These are phyloP conservation scores for Russula emetica DNA, from an alignment of 768 basidiomycete genomes.

Conservation along the genomic window DNA sequence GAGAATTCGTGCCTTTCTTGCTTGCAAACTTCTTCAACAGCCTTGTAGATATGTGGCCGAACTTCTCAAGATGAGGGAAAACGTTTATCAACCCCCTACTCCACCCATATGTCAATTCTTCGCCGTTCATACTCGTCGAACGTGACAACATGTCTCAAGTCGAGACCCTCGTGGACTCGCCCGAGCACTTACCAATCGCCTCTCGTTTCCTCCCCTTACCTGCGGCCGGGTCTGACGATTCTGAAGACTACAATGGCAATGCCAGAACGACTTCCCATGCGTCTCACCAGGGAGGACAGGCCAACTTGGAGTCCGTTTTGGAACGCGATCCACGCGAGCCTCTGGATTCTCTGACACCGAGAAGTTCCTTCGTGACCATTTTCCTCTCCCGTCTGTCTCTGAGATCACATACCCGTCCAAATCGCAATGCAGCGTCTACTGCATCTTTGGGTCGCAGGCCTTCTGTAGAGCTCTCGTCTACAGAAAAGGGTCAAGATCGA, in stretches of 20 bases:
- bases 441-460: conserved; percentile 73
- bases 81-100: conserved; percentile 88
- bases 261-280: conserved; percentile 43
- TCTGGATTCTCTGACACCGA: conserved; percentile 47
- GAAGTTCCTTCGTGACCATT: conserved; percentile 58
- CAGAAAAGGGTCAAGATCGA: conserved; percentile 38
- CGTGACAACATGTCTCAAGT: conserved; percentile 64
- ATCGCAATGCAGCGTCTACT: conserved; percentile 55
- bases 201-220: conserved; percentile 82
- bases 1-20: conserved; percentile 31
- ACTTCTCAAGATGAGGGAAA: conserved; percentile 86
- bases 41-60: conserved; percentile 81
- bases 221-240: conserved; percentile 47
- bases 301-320: conserved; percentile 32
- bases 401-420: conserved; percentile 55
- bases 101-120: conserved; percentile 68
- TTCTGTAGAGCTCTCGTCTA: conserved; percentile 40
- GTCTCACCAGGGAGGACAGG: conserved; percentile 32
- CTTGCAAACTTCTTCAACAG: background rate
- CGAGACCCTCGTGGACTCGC: conserved; percentile 67
- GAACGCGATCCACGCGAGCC: conserved; percentile 75
- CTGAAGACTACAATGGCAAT: conserved; percentile 56
- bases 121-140: conserved; percentile 56
- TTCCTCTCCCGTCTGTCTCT: conserved; percentile 76
- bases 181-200: conserved; percentile 80